Evolutionary conservation across 345 rosid genomes (phyloP), one percentile per base, ranked within the genome.

Genomic region (Aquilaria yunnanensis): DNA sequence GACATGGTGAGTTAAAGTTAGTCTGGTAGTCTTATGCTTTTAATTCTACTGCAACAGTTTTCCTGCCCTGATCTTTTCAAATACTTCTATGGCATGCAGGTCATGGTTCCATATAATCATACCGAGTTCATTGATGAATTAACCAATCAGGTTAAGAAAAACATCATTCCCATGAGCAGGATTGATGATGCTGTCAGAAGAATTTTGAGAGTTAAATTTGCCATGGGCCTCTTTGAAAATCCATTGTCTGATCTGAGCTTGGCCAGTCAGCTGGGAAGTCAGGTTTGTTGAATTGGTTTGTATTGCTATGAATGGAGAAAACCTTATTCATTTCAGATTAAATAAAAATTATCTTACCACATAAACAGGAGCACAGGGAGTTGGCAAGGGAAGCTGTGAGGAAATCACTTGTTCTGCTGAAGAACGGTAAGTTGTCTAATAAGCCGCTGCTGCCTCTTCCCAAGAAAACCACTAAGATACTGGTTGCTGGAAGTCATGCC

Each of bases 121-220:
- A 74, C 80, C 0, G 81, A 72, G 64, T 81, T 89, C 77, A 72
- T 84, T 5, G 69, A 79, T 46, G 68, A 48, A 10, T 29, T 84
- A 58, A 84, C 78, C 2, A 51, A 55, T 60, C 69, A 77, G 13
- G 88, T 84, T 12, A 74, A 82, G 51, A 61, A 64, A 3, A 70
- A 75, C 0, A 49, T 58, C 47, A 77, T 84, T 63, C 73, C 84
- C 3, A 77, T 84, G 74, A 79, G 78, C 32, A 81, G 96, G 31
- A 84, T 86, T 32, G 64, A 86, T 54, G 90, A 86, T 67, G 96
- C 96, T 0, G 88, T 84, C 9, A 46, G 57, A 57, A 80, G 96
- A 64, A 88, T 88, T 52, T 64, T 88, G 80, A 74, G 92, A 58
- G 90, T 88, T 46, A 86, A 88, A 70, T 84, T 88, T 77, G 65